Percentiles rank a stretch among this genome's conserved stretches.
These are phyloP conservation scores for Lactarius trivialis DNA, from an alignment of 768 basidiomycete species.

Conservation along the genomic window DNA sequence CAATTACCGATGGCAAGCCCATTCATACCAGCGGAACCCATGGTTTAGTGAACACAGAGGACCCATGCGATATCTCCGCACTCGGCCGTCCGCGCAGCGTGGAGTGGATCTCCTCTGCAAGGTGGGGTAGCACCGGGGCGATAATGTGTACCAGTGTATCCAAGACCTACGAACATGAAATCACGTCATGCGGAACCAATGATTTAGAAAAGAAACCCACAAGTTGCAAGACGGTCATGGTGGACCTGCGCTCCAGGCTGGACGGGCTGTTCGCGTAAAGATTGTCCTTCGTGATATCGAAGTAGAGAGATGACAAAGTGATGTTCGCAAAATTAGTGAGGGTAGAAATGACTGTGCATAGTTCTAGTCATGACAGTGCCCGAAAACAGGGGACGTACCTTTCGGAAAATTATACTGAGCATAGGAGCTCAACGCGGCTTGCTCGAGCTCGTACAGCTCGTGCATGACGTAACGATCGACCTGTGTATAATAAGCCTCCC, in stretches of 20 bases:
- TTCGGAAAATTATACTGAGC: conserved; percentile 70
- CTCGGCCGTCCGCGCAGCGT: conserved; percentile 23
- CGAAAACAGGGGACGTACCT: conserved; percentile 41
- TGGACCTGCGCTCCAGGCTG: conserved; percentile 50
- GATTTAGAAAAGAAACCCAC: conserved; percentile 50
- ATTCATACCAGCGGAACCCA: conserved; percentile 64
- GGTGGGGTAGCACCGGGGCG: conserved; percentile 83
- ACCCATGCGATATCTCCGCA: conserved; percentile 25
- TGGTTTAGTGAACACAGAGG: conserved; percentile 62
- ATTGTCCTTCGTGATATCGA: conserved; percentile 86
- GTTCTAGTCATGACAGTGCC: conserved; percentile 6
- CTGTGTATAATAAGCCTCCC: conserved; percentile 36
- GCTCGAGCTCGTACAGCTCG: conserved; percentile 69
- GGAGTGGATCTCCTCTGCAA: conserved; percentile 81
- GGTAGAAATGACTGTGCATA: conserved; percentile 54
- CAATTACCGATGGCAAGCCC: not conserved
- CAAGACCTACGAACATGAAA: conserved; percentile 43
- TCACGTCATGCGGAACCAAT: not conserved
- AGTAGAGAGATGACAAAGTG: conserved; percentile 85
- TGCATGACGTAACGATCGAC: conserved; percentile 83
- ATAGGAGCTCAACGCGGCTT: conserved; percentile 61
- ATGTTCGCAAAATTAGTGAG: conserved; percentile 74
- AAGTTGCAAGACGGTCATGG: conserved; percentile 65
- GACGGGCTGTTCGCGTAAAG: conserved; percentile 64
- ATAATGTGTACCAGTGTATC: conserved; percentile 60